Evolutionary conservation across 306 rosid genomes (phyloP).

Genomic region (Glycyrrhiza uralensis): DNA sequence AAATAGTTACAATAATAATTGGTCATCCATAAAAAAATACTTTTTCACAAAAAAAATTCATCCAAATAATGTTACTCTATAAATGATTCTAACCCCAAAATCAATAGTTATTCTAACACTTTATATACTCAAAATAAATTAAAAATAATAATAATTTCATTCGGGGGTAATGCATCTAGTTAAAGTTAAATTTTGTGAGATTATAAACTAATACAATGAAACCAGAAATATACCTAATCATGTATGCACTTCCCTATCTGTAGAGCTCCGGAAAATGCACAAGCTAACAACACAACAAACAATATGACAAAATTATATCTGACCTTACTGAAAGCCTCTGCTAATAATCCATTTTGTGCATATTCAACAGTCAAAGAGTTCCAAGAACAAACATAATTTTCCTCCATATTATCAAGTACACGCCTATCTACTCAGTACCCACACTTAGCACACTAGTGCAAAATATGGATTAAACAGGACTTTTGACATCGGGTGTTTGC

Average conservation of each 20-base stretch:
- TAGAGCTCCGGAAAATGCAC: slow-evolving; percentile 62
- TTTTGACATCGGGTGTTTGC: too few relatives aligned
- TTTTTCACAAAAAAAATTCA: too few relatives aligned
- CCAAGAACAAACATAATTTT: slow-evolving; percentile 69
- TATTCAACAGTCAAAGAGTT: slow-evolving; percentile 70
- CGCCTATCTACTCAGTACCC: slow-evolving; percentile 39
- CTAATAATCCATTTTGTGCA: slow-evolving; percentile 68
- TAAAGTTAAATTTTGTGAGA: not conserved
- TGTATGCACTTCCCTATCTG: slow-evolving; percentile 68
- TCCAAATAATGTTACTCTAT: too few relatives aligned
- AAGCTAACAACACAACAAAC: slow-evolving; percentile 61
- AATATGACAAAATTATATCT: slow-evolving; percentile 51
- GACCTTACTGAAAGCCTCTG: slow-evolving; percentile 48
- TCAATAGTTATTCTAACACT: too few relatives aligned
- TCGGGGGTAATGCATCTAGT: too few relatives aligned
- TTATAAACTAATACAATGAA: not conserved
- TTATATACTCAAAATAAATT: too few relatives aligned
- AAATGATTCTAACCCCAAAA: too few relatives aligned
- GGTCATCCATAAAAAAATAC: too few relatives aligned
- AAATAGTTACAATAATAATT: too few relatives aligned
- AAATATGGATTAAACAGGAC: too few relatives aligned
- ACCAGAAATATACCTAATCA: slow-evolving; percentile 44
- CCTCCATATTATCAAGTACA: slow-evolving; percentile 61
- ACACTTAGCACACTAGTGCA: too few relatives aligned
- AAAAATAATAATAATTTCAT: too few relatives aligned